Evolutionary conservation across 371 early-diverging fungal species (phyloP).

Genomic region (Rhizopus arrhizus): DNA sequence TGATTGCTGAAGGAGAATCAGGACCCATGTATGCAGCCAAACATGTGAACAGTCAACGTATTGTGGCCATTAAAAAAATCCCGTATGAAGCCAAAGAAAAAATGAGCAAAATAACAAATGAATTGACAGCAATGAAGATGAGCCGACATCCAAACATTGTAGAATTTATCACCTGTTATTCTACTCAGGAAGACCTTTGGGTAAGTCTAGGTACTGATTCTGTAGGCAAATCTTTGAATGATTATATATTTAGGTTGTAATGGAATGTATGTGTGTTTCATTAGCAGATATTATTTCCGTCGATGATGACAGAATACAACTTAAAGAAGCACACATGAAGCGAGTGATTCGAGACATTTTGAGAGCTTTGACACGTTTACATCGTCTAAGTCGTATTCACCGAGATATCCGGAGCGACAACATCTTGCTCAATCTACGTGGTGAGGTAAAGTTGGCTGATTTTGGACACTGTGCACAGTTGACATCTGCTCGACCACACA

Average conservation of each 20-base stretch:
- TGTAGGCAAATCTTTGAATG: too few relatives aligned
- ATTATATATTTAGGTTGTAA: constrained; percentile 57
- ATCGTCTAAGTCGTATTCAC: constrained; percentile 90
- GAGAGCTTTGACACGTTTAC: constrained; percentile 88
- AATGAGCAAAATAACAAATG: constrained; percentile 69
- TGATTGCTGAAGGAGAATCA: constrained; percentile 81
- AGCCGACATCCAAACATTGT: constrained; percentile 75
- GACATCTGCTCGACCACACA: constrained; percentile 58
- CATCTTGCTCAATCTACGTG: constrained; percentile 68
- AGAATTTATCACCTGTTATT: constrained; percentile 68
- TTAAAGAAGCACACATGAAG: constrained; percentile 67
- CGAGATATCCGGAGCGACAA: constrained; percentile 92
- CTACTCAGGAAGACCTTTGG: constrained; percentile 63
- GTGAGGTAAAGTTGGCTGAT: constrained; percentile 79
- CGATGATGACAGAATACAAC: constrained; percentile 46
- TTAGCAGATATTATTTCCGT: constrained; percentile 73
- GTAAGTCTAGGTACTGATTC: constrained; percentile 13
- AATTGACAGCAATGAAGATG: constrained; percentile 71
- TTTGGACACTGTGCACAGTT: constrained; percentile 74
- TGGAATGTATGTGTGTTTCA: constrained; percentile 82
- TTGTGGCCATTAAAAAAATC: constrained; percentile 76
- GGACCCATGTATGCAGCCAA: constrained; percentile 73
- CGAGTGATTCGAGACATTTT: constrained; percentile 80
- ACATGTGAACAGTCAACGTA: constrained; percentile 50
- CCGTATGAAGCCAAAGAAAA: constrained; percentile 63